phyloP scores from a whole-genome alignment of 192 early-diverging fungal species.

The Chytriomyces sp. region DNA sequence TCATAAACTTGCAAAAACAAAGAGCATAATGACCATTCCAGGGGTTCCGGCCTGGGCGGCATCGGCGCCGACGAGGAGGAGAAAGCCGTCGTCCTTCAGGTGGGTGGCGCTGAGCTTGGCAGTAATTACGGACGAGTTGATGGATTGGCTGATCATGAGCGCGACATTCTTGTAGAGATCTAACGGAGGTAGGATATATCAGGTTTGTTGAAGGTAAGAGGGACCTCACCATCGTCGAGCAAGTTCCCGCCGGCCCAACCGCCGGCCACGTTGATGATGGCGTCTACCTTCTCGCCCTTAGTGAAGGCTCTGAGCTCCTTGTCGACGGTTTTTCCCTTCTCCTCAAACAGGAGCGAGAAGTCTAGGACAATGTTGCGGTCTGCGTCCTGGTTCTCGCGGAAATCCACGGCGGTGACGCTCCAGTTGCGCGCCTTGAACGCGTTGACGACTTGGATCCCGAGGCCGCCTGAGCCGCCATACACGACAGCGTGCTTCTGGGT shows the following conservation, averaged over 20 bases:
- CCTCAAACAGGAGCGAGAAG: slow-evolving; percentile 45
- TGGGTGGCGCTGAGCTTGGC: slow-evolving; percentile 72
- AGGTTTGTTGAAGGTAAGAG: too few species aligned
- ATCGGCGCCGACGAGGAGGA: slow-evolving; percentile 78
- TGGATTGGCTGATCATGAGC: slow-evolving; percentile 79
- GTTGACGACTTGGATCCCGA: slow-evolving; percentile 75
- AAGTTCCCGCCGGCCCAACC: slow-evolving; percentile 95
- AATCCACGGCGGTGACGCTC: slow-evolving; percentile 79
- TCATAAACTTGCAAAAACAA: background rate
- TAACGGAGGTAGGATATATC: background rate
- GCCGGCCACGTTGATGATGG: slow-evolving; percentile 90
- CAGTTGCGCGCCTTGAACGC: slow-evolving; percentile 74
- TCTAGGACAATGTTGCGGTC: slow-evolving; percentile 68
- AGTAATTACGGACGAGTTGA: slow-evolving; percentile 83
- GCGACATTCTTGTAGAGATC: slow-evolving; percentile 69
- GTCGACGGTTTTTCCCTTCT: slow-evolving; percentile 64
- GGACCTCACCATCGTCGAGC: slow-evolving; percentile 53
- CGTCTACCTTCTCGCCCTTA: slow-evolving; percentile 55
- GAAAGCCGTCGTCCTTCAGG: slow-evolving; percentile 71
- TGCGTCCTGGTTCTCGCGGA: slow-evolving; percentile 72
- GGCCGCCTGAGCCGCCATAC: slow-evolving; percentile 89
- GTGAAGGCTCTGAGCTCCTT: slow-evolving; percentile 20
- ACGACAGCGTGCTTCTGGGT: slow-evolving; percentile 64
- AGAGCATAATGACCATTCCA: slow-evolving; percentile 49
- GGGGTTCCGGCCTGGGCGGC: slow-evolving; percentile 76